Percentiles rank a stretch among this genome's conserved stretches.
Evolutionary conservation across 2,329 filamentous ascomycete genomes (phyloP).

Genomic region (Dothideomycetes sp.): DNA sequence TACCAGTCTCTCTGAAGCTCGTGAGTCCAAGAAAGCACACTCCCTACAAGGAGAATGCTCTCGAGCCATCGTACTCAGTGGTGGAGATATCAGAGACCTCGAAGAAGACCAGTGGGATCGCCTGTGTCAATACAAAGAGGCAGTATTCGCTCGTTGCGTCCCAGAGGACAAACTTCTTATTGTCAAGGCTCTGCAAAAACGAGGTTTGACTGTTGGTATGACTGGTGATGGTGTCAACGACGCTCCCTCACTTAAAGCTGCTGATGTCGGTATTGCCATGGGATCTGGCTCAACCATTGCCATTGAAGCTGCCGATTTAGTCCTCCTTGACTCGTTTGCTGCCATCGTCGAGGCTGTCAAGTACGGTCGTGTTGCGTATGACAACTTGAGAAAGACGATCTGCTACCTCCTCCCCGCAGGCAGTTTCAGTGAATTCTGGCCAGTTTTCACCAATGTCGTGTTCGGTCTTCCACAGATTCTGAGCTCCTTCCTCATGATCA

Average conservation of each 20-base stretch:
- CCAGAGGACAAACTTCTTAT: constrained; percentile 73
- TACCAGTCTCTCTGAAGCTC: constrained; percentile 2
- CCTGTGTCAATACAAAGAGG: constrained; percentile 57
- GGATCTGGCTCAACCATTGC: constrained; percentile 51
- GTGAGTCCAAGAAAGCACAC: not conserved
- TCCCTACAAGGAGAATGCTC: constrained; percentile 3
- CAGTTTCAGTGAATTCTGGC: constrained; percentile 67
- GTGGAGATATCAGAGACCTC: constrained; percentile 55
- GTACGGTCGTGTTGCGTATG: constrained; percentile 67
- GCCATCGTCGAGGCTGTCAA: constrained; percentile 63
- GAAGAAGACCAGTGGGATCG: constrained; percentile 61
- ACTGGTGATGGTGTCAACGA: constrained; percentile 43
- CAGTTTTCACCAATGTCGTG: constrained; percentile 61
- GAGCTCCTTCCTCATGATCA: constrained; percentile 60
- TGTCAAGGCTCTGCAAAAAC: constrained; percentile 61
- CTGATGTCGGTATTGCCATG: constrained; percentile 52
- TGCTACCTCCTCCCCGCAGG: constrained; percentile 67
- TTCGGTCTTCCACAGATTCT: constrained; percentile 67
- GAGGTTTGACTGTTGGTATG: constrained; percentile 49
- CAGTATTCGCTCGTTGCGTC: constrained; percentile 68
- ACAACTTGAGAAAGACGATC: constrained; percentile 69
- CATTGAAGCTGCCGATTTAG: constrained; percentile 54
- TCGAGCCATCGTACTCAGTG: constrained; percentile 53
- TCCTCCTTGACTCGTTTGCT: constrained; percentile 58
- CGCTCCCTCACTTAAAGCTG: constrained; percentile 47